A percentile compares a stretch with the other conserved stretches of the same genome.
These are phyloP conservation scores for Lavandula angustifolia DNA, from an alignment of 257 asterid species.

Conservation along the genomic window DNA sequence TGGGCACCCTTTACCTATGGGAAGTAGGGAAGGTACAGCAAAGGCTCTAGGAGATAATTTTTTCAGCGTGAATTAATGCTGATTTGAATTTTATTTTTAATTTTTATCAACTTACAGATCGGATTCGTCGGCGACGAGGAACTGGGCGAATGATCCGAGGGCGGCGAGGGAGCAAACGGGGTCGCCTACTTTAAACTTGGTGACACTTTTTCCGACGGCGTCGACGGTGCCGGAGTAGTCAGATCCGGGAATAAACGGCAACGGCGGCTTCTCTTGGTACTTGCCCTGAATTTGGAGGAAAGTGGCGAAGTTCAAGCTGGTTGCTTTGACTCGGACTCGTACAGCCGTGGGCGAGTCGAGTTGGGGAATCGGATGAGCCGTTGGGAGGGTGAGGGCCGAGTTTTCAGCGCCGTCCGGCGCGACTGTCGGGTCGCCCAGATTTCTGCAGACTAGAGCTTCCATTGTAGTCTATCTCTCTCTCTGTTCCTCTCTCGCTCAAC, in stretches of 20 bases:
- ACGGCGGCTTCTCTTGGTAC: constrained; percentile 83
- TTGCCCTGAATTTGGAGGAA: constrained; percentile 84
- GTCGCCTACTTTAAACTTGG: constrained; percentile 80
- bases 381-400: constrained; percentile 58
- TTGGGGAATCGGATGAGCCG: constrained; percentile 64
- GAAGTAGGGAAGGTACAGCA: too few relatives aligned
- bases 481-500: not conserved
- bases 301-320: constrained; percentile 92
- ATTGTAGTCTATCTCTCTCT: constrained; percentile 29
- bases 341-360: constrained; percentile 62
- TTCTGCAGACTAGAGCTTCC: constrained; percentile 89
- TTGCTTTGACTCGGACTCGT: constrained; percentile 75
- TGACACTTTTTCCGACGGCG: constrained; percentile 62
- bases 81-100: too few relatives aligned
- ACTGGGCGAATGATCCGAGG: constrained; percentile 84
- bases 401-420: constrained; percentile 45
- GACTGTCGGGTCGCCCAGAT: constrained; percentile 80
- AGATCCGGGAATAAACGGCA: constrained; percentile 90
- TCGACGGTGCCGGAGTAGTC: constrained; percentile 90
- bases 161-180: constrained; percentile 70
- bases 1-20: too few relatives aligned
- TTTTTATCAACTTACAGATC: constrained; percentile 48
- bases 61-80: too few relatives aligned
- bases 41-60: too few relatives aligned
- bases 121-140: constrained; percentile 74